phyloP scores from a whole-genome alignment of 139 green algal genomes.

The Tetratostichococcus sp. region DNA sequence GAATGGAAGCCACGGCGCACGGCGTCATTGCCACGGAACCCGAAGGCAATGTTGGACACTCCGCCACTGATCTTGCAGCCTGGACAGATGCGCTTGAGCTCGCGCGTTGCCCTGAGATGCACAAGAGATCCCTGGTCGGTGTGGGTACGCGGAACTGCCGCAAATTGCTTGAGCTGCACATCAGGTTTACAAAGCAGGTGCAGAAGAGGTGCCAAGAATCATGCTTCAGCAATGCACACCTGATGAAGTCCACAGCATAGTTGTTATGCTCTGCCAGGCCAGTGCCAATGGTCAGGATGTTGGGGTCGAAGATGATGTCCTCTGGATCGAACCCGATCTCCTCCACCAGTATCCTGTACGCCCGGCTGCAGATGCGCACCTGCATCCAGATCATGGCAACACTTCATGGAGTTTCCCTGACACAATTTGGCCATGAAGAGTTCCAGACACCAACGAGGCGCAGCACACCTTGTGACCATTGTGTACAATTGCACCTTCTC shows the following conservation, averaged over 20 bases:
- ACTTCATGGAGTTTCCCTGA: no score
- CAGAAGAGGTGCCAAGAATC: no score
- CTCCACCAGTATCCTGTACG: constrained; percentile 94
- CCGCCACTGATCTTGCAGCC: constrained; percentile 93
- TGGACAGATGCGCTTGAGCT: constrained; percentile 95
- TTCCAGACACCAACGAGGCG: no score
- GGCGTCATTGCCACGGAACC: constrained; percentile 95
- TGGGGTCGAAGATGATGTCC: constrained; percentile 99
- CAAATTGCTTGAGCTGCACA: no score
- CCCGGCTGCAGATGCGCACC: constrained; percentile 89
- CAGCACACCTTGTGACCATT: no score
- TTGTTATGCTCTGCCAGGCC: constrained; percentile 98
- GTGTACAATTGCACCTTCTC: constrained; percentile 63
- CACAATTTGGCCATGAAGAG: no score
- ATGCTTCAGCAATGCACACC: no score
- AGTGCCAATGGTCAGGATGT: constrained; percentile 97
- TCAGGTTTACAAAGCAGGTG: no score
- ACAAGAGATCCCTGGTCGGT: no score
- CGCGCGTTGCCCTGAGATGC: constrained; percentile 48
- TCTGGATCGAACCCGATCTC: constrained; percentile 91
- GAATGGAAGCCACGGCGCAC: constrained; percentile 91
- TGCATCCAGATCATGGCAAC: constrained; percentile 16
- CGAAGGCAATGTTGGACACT: constrained; percentile 98
- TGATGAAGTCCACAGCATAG: constrained; percentile 98
- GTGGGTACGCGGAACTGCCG: no score